Percentiles rank a stretch among this genome's conserved stretches.
Evolutionary conservation across 2,329 filamentous ascomycete genomes (phyloP).

Genomic region (Nemania serpens): DNA sequence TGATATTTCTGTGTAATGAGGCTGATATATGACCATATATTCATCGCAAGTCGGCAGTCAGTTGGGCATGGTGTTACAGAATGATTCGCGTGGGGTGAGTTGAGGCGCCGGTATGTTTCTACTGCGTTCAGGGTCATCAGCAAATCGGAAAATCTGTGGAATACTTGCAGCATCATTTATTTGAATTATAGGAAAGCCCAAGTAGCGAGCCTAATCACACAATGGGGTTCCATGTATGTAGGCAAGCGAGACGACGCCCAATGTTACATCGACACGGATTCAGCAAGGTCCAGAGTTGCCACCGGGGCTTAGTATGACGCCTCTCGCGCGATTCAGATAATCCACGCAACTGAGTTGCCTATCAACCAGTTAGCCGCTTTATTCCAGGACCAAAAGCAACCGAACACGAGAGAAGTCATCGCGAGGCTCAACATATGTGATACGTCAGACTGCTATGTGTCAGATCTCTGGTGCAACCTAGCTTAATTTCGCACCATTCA

Average conservation of each 20-base stretch:
- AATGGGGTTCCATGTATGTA: constrained; percentile 26
- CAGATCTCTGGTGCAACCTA: constrained; percentile 24
- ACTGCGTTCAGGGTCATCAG: neutral
- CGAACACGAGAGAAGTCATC: constrained; percentile 26
- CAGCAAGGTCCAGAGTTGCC: constrained; percentile 11
- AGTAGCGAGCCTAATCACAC: constrained; percentile 19
- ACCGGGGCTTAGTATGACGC: constrained; percentile 19
- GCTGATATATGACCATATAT: neutral
- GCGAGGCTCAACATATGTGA: constrained; percentile 21
- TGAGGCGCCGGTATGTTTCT: constrained; percentile 12
- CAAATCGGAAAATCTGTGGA: neutral
- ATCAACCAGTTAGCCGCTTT: constrained; percentile 19
- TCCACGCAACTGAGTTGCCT: constrained; percentile 15
- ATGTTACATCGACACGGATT: constrained; percentile 23
- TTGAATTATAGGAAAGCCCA: neutral
- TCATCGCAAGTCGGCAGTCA: neutral
- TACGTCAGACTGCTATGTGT: constrained; percentile 18
- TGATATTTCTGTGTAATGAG: neutral
- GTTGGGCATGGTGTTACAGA: neutral
- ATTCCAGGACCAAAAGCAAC: constrained; percentile 12
- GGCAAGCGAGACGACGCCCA: constrained; percentile 28
- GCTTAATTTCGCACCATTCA: constrained; percentile 9
- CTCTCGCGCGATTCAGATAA: constrained; percentile 18
- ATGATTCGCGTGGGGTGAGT: constrained; percentile 2
- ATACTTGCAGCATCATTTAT: constrained; percentile 6